These are phyloP conservation scores for Hyphodiscus hymeniophilus DNA, from an alignment of 495 filamentous ascomycete species.

Conservation along the genomic window DNA sequence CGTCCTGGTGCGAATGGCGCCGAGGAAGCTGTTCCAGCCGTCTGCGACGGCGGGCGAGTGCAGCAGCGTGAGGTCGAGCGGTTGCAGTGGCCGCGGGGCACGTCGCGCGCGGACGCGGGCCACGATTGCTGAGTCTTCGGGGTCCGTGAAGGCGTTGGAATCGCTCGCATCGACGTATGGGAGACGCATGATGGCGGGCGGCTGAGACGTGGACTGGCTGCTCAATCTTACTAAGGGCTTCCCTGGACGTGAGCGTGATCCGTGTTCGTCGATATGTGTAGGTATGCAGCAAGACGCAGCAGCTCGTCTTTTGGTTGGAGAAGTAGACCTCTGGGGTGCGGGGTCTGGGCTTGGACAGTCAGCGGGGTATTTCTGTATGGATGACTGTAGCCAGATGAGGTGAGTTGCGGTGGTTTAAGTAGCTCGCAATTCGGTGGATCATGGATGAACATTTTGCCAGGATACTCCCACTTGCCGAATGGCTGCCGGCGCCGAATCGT, in stretches of 20 bases:
- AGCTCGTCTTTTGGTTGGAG: too few relatives aligned
- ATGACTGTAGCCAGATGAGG: not conserved
- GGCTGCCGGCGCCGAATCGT: too few relatives aligned
- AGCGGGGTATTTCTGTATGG: not conserved
- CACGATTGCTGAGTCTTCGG: conserved; percentile 48
- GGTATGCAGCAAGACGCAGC: too few relatives aligned
- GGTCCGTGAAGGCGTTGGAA: conserved; percentile 35
- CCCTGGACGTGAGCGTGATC: too few relatives aligned
- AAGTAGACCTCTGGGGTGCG: too few relatives aligned
- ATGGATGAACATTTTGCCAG: too few relatives aligned
- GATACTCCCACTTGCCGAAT: too few relatives aligned
- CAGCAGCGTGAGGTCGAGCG: conserved; percentile 64
- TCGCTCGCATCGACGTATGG: conserved; percentile 53
- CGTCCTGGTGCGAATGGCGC: conserved; percentile 62
- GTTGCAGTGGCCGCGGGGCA: conserved; percentile 53
- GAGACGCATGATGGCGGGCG: conserved; percentile 59
- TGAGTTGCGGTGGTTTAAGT: not conserved
- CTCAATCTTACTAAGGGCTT: not conserved
- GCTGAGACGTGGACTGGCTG: conserved; percentile 2
- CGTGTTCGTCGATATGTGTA: too few relatives aligned
- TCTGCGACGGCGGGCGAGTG: conserved; percentile 65
- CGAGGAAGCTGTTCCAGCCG: conserved; percentile 76
- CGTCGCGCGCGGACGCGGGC: conserved; percentile 54
- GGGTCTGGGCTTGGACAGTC: not conserved
- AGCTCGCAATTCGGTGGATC: not conserved